A percentile compares a stretch with the other conserved stretches of the same genome.
Evolutionary conservation across 129 eudicot genomes (phyloP).

Genomic region (Arctium minus): DNA sequence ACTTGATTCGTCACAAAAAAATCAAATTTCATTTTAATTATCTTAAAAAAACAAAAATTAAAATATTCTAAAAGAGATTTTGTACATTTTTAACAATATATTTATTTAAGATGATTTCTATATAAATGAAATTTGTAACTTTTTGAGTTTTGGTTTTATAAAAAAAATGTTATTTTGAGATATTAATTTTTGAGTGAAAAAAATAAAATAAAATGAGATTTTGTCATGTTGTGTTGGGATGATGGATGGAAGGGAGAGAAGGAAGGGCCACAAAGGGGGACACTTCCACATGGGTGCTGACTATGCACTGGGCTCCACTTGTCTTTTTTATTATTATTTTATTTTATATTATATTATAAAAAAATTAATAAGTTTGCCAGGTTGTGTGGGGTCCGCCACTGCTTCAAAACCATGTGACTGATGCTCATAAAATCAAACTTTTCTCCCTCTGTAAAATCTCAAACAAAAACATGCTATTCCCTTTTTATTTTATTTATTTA

Average conservation of each 20-base stretch:
- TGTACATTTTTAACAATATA: too few relatives aligned
- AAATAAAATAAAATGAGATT: background rate
- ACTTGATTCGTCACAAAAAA: too few relatives aligned
- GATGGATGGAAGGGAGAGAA: slow-evolving; percentile 30
- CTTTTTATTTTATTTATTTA: background rate
- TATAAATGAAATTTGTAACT: too few relatives aligned
- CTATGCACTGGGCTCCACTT: slow-evolving; percentile 29
- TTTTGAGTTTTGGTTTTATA: too few relatives aligned
- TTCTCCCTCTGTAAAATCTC: slow-evolving; percentile 33
- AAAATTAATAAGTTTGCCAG: slow-evolving; percentile 17
- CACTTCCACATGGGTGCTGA: slow-evolving; percentile 54
- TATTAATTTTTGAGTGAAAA: too few relatives aligned
- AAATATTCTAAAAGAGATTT: too few relatives aligned
- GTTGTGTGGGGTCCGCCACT: slow-evolving; percentile 41
- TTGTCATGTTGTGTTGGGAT: slow-evolving; percentile 18
- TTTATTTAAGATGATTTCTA: too few relatives aligned
- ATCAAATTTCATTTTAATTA: too few relatives aligned
- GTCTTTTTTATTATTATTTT: background rate
- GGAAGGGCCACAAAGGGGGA: slow-evolving; percentile 31
- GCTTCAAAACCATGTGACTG: slow-evolving; percentile 43
- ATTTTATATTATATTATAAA: background rate
- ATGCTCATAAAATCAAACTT: slow-evolving; percentile 34
- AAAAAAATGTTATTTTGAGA: too few relatives aligned
- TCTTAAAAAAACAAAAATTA: too few relatives aligned
- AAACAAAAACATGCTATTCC: slow-evolving; percentile 11